Evolutionary conservation across 768 basidiomycete genomes (phyloP).

Genomic region (Auriscalpium vulgare): DNA sequence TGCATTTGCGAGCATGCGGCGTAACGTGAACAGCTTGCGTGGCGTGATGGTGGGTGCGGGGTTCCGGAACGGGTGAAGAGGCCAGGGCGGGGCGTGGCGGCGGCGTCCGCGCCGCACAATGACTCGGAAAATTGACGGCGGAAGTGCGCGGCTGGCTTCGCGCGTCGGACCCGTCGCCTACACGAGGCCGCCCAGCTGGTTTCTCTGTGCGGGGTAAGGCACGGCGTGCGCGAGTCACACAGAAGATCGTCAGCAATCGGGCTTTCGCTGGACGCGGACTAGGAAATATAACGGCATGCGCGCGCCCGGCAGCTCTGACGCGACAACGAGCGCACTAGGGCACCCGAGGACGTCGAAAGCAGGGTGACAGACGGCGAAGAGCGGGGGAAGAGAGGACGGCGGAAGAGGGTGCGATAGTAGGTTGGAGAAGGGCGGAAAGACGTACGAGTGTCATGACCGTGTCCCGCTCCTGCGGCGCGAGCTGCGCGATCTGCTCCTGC

Average conservation of each 20-base stretch:
- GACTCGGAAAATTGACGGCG: too few species aligned
- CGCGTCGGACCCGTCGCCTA: neutral
- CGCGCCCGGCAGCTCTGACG: neutral
- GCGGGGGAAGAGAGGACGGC: neutral
- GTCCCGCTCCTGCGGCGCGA: conserved; percentile 70
- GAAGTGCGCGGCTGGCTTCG: too few species aligned
- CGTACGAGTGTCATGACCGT: conserved; percentile 42
- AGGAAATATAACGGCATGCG: neutral
- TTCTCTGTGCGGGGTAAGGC: neutral
- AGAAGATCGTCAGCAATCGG: neutral
- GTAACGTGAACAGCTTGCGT: too few species aligned
- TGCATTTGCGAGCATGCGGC: too few species aligned
- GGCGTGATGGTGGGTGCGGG: too few species aligned
- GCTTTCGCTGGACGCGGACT: neutral
- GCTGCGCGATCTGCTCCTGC: conserved; percentile 71
- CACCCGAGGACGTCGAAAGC: too few species aligned
- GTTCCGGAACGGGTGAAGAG: too few species aligned
- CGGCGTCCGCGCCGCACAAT: too few species aligned
- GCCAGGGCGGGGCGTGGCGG: too few species aligned
- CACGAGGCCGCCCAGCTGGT: neutral
- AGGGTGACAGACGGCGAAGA: neutral
- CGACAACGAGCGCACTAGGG: too few species aligned
- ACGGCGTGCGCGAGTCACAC: neutral
- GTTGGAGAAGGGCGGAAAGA: neutral
- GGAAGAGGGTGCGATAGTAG: too few species aligned